Conservation (phyloP, 306 rosid species). For the Datisca glomerata region DNA sequence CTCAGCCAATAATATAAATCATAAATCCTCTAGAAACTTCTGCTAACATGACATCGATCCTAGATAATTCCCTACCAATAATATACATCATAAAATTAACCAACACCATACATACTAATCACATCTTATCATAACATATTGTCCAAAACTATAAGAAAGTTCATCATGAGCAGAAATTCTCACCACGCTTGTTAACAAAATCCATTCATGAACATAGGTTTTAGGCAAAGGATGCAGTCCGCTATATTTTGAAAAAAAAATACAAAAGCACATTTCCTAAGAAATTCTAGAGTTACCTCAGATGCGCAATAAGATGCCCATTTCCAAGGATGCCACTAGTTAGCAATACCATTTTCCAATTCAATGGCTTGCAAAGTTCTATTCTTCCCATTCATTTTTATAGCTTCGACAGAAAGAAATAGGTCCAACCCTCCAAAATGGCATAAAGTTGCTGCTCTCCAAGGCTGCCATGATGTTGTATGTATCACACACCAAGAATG, state of each 20-base stretch:
- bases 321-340: slow-evolving; percentile 96
- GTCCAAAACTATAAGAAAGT: too few relatives aligned
- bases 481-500: neutral
- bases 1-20: too few relatives aligned
- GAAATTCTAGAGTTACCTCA: slow-evolving; percentile 39
- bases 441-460: slow-evolving; percentile 92
- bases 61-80: too few relatives aligned
- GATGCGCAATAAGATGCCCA: slow-evolving; percentile 98
- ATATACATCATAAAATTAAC: too few relatives aligned
- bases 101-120: too few relatives aligned
- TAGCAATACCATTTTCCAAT: slow-evolving; percentile 87
- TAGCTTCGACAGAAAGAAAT: slow-evolving; percentile 78
- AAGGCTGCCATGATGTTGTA: slow-evolving; percentile 35
- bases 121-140: too few relatives aligned
- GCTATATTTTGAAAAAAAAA: slow-evolving; percentile 8
- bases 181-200: too few relatives aligned
- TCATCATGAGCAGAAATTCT: too few relatives aligned
- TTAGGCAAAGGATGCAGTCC: too few relatives aligned
- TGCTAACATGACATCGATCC: too few relatives aligned
- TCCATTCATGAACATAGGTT: too few relatives aligned
- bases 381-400: slow-evolving; percentile 62
- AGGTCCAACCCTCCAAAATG: slow-evolving; percentile 72
- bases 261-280: neutral
- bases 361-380: slow-evolving; percentile 94
- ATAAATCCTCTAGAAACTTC: too few relatives aligned